A percentile compares a stretch with the other conserved stretches of the same genome.
phyloP scores from a whole-genome alignment of 371 early-diverging fungal genomes.

The Actinomucor elegans region DNA sequence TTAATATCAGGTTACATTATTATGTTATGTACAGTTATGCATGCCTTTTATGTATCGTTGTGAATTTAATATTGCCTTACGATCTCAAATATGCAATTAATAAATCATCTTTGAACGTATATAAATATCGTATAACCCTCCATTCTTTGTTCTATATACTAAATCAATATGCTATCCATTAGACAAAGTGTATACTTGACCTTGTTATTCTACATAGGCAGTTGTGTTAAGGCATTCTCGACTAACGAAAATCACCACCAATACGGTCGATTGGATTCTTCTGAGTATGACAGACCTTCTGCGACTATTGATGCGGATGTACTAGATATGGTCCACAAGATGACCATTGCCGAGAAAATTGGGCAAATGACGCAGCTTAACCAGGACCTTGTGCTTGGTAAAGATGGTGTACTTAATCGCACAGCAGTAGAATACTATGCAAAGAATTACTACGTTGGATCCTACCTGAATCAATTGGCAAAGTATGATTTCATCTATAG shows the following conservation, averaged over 20 bases:
- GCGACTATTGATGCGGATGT: constrained; percentile 26
- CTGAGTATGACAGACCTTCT: constrained; percentile 6
- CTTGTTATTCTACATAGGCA: background rate
- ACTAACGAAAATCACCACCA: constrained; percentile 3
- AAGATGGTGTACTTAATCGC: constrained; percentile 42
- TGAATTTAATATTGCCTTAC: too few relatives aligned
- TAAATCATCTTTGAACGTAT: too few relatives aligned
- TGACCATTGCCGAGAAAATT: constrained; percentile 61
- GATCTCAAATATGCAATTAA: too few relatives aligned
- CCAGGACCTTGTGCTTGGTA: constrained; percentile 30
- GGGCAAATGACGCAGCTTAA: constrained; percentile 74
- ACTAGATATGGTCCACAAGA: constrained; percentile 37
- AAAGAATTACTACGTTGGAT: constrained; percentile 36
- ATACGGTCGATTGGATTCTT: background rate
- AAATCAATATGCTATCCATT: background rate
- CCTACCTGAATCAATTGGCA: constrained; percentile 35
- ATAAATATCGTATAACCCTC: too few relatives aligned
- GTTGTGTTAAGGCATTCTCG: background rate
- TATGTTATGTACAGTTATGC: too few relatives aligned
- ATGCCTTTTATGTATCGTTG: too few relatives aligned
- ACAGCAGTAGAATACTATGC: constrained; percentile 52
- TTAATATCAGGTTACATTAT: too few relatives aligned
- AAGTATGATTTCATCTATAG: constrained; percentile 11
- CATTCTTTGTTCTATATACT: too few relatives aligned
- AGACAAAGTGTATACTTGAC: constrained; percentile 1